phyloP scores from a whole-genome alignment of 805 yeast species.

The Teunomyces funiuensis region DNA sequence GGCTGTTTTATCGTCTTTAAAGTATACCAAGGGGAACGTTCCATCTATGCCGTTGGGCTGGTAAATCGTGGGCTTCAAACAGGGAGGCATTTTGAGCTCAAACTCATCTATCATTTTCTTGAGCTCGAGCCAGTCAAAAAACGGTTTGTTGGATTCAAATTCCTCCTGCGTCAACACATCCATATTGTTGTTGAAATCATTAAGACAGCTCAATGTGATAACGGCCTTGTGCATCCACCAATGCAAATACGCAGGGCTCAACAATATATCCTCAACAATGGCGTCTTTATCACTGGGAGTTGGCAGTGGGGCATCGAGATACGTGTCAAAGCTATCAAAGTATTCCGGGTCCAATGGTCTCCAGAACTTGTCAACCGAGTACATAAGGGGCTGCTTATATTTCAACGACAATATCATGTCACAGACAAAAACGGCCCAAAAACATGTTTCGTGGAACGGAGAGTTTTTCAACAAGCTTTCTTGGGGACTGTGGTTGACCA shows the following conservation, averaged over 20 bases:
- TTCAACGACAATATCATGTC: conserved; percentile 37
- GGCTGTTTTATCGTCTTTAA: conserved; percentile 37
- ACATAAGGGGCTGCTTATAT: conserved; percentile 30
- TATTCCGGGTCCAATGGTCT: conserved; percentile 30
- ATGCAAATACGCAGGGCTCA: conserved; percentile 18
- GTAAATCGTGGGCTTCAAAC: conserved; percentile 33
- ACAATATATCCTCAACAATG: conserved; percentile 3
- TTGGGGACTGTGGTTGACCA: conserved; percentile 15
- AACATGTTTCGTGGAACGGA: conserved; percentile 33
- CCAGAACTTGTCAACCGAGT: conserved; percentile 34
- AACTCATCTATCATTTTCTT: conserved; percentile 27
- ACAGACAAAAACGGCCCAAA: conserved; percentile 37
- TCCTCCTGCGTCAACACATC: conserved; percentile 29
- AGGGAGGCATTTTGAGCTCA: conserved; percentile 27
- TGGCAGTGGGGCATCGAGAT: conserved; percentile 1
- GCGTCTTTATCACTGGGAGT: conserved; percentile 12
- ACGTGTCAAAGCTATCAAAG: conserved; percentile 17
- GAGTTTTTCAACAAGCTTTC: conserved; percentile 25
- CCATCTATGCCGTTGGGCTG: conserved; percentile 22
- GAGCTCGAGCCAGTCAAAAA: conserved; percentile 28
- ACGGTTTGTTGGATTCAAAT: conserved; percentile 20
- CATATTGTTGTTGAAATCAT: conserved; percentile 27
- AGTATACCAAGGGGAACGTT: conserved; percentile 33
- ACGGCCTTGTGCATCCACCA: conserved; percentile 40
- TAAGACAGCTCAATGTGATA: conserved; percentile 26